These are phyloP conservation scores for Penicillium pulvis DNA, from an alignment of 495 filamentous ascomycete species.

Conservation along the genomic window DNA sequence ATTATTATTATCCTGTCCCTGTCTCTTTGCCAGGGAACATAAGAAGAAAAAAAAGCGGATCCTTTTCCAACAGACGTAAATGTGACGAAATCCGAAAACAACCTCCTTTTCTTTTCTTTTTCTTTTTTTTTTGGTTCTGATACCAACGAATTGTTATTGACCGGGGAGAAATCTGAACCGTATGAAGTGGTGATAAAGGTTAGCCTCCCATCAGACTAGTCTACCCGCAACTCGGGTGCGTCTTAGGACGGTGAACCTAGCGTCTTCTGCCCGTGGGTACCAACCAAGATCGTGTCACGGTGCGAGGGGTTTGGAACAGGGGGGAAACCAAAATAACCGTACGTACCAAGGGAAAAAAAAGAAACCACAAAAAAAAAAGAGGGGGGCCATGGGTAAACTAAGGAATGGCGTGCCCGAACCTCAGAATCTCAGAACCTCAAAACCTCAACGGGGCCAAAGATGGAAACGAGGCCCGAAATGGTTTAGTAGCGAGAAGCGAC, in stretches of 20 bases:
- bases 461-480: slow-evolving; percentile 21
- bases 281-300: slow-evolving; percentile 35
- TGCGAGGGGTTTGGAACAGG: slow-evolving; percentile 26
- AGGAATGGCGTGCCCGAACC: slow-evolving; percentile 45
- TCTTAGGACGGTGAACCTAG: slow-evolving; percentile 41
- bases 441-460: slow-evolving; percentile 17
- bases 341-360: slow-evolving; percentile 16
- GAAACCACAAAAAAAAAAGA: slow-evolving; percentile 10
- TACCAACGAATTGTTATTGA: neutral
- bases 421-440: neutral
- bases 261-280: slow-evolving; percentile 39
- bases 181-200: slow-evolving; percentile 21
- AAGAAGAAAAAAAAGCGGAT: slow-evolving; percentile 19
- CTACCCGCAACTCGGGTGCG: slow-evolving; percentile 44
- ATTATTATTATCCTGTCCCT: neutral
- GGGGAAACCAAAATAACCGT: slow-evolving; percentile 13
- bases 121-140: neutral
- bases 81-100: slow-evolving; percentile 13
- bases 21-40: neutral
- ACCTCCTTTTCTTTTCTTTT: neutral
- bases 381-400: slow-evolving; percentile 19
- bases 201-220: slow-evolving; percentile 44
- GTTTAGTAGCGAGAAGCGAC: slow-evolving; percentile 25
- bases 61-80: slow-evolving; percentile 7
- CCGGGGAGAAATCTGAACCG: neutral